phyloP scores from a whole-genome alignment of 352 stramenopile species.

The Pythium oligandrum region DNA sequence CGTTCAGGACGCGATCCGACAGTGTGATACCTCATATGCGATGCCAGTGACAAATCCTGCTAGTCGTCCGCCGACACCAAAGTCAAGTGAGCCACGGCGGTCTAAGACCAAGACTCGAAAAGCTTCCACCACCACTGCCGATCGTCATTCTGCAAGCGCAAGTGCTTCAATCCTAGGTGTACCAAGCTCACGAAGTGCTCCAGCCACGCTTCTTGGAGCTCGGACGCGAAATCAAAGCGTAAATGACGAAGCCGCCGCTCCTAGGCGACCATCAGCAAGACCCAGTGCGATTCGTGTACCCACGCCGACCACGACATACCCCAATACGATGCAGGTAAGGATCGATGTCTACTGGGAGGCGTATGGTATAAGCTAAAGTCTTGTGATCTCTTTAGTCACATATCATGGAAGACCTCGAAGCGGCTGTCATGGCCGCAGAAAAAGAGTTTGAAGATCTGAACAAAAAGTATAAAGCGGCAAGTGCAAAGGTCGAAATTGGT shows the following conservation, averaged over 20 bases:
- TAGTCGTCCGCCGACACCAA: neutral
- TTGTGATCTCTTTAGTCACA: conserved; percentile 21
- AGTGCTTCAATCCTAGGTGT: conserved; percentile 17
- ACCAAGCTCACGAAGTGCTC: too few relatives aligned
- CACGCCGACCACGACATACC: conserved; percentile 26
- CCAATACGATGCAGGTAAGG: conserved; percentile 52
- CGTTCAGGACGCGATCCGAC: conserved; percentile 63
- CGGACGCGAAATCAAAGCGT: too few relatives aligned
- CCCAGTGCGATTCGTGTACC: conserved; percentile 34
- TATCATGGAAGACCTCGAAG: conserved; percentile 54
- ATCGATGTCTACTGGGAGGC: conserved; percentile 1
- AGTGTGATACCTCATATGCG: conserved; percentile 56
- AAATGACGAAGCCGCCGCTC: too few relatives aligned
- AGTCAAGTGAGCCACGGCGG: neutral
- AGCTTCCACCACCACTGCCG: neutral
- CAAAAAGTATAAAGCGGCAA: conserved; percentile 14
- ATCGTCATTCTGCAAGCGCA: neutral
- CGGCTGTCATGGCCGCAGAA: conserved; percentile 32
- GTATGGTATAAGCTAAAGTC: neutral
- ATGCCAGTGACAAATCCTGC: conserved; percentile 21
- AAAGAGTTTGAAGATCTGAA: conserved; percentile 46
- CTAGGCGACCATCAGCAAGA: too few relatives aligned
- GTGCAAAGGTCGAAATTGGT: conserved; percentile 6
- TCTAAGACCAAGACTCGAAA: conserved; percentile 6
- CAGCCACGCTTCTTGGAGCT: too few relatives aligned